These are phyloP conservation scores for Mycosarcoma maydis DNA, from an alignment of 1,284 basidiomycete genomes.

Conservation along the genomic window DNA sequence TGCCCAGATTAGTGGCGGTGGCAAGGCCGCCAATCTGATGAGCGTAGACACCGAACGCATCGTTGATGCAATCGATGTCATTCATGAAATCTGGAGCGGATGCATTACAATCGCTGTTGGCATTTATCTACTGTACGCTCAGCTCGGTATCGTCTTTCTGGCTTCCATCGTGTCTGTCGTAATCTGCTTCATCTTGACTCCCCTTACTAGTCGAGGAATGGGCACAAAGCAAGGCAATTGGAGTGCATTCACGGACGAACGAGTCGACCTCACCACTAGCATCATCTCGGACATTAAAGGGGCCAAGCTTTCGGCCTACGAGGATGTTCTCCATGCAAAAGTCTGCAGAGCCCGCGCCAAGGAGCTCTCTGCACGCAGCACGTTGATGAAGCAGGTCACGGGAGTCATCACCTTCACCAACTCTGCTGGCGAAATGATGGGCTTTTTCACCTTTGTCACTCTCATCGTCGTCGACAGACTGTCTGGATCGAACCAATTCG, in stretches of 20 bases:
- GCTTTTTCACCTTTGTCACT: constrained; percentile 41
- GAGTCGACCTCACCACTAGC: constrained; percentile 53
- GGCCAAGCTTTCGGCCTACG: constrained; percentile 60
- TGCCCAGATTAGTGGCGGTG: constrained; percentile 51
- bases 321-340: constrained; percentile 45
- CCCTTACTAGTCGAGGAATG: constrained; percentile 42
- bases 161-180: constrained; percentile 47
- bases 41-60: constrained; percentile 61
- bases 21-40: constrained; percentile 57
- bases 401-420: constrained; percentile 38
- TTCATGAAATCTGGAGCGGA: constrained; percentile 55
- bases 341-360: constrained; percentile 35
- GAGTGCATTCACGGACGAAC: constrained; percentile 49
- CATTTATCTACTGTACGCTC: constrained; percentile 51
- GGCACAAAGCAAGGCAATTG: constrained; percentile 45
- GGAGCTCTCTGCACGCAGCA: constrained; percentile 36
- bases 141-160: constrained; percentile 52
- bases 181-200: constrained; percentile 38
- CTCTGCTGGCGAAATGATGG: constrained; percentile 28
- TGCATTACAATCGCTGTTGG: constrained; percentile 52
- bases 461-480: constrained; percentile 44
- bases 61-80: constrained; percentile 33
- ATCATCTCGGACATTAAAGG: constrained; percentile 56
- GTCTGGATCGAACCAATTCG: constrained; percentile 40
- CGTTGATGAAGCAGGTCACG: constrained; percentile 28